Base-by-base conservation (phyloP, 768 basidiomycete genomes). In the Amanita pallidorosea region DNA sequence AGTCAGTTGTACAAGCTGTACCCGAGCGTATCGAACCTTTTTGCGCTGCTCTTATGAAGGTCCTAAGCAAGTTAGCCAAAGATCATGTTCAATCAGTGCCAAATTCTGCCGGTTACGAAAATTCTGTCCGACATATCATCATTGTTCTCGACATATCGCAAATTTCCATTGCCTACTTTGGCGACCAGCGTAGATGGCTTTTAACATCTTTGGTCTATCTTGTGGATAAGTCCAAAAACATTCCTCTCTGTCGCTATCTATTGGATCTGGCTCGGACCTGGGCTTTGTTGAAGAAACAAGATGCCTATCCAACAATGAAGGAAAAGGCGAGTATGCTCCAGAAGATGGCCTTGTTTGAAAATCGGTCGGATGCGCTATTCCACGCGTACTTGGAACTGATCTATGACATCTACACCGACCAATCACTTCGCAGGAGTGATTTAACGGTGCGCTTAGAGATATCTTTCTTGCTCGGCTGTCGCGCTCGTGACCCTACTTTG, bases 351-450 rank as follows among this genome's bases (percentile, higher is more conserved):
- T 70, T 77, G 8, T 92, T 83, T 59, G 93, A 97, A 66, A 72
- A 73, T 20, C 81, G 87, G 29, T 83, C 81, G 34, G 88, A 93
- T n/a, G 57, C 70, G 3, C 73, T 98, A 3, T 90, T 88, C 64
- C 78, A 83, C 41, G 77, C 83, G 37, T 98, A 91, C 63, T 73
- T 98, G 57, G 83, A 87, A 55, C 74, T 98, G 53, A 86, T 99
- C 51, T 85, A 89, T 61, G 91, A 94, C 53, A 94, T 99, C 59
- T 99, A 97, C 69, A 89, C 85, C 5, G 87, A 93, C 40, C 83
- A 90, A 15, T 67, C 70, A 3, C 70, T 99, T 41, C 84, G 91
- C 37, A 81, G 94, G 38, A 95, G 90, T 51, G 96, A 99, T 56
- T 72, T 99, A 54, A 99, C 96, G 1, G 84, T 88, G 37, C 82